Base-by-base conservation (phyloP, 352 stramenopile genomes). In the Phytophthora rubi region DNA sequence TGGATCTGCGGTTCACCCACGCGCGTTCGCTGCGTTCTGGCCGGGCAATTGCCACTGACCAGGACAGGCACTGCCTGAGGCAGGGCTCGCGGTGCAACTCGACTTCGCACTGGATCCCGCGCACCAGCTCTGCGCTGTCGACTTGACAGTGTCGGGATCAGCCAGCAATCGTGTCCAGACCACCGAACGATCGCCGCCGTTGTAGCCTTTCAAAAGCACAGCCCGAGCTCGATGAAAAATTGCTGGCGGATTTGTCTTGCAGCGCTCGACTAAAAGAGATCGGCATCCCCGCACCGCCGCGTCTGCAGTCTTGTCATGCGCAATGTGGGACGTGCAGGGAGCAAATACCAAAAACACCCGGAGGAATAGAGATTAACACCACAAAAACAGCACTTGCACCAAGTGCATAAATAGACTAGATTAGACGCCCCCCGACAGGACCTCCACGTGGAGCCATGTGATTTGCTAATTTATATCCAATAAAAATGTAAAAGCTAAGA, bases 101-200 rank as follows among this genome's bases (percentile, higher is more conserved):
- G 45, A 58, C 62, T 69, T 63, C 44, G 9, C 8, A 58, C 53
- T 67, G 33, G 33, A 69, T 63, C 62, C 62, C 62, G 62, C 16
- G 10, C 13, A 58, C 45, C 62, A 69, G 53, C 42, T 57, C 53
- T 61, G 51, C 37, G 49, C 44, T 26, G 13, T 6, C 42, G 42
- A 12, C 10, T 39, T 8, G 23, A 26, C 33, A 12, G 33, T 39
- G 33, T 26, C 23, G 23, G 23, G 33, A 39, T 39, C 33, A 12
- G 33, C 33, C 8, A 39, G 8, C 33, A 39, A 39, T 12, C 33
- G 33, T 39, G 7, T 39, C 33, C 33, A 15, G 7, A 39, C 23
- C 23, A 26, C 23, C 23, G 33, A 39, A 39, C 33, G 33, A 39
- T 10, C 32, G 32, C 6, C 32, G 32, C 32, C 5, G 32, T 37